Evolutionary conservation across 352 stramenopile species (phyloP).

Genomic region (Globisporangium ultimum): DNA sequence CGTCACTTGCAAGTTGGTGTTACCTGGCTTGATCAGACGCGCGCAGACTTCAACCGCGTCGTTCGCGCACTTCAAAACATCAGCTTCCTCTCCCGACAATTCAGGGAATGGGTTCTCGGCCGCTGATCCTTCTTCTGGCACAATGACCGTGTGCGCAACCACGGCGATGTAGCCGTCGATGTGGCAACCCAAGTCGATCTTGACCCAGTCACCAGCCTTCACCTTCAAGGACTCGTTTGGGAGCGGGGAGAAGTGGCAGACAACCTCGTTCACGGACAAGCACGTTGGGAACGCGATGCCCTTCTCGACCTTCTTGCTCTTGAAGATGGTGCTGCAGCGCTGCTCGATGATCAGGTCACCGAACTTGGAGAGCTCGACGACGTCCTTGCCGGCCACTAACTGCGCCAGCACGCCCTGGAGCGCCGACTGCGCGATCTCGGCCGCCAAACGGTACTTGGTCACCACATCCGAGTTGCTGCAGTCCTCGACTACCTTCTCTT

Average conservation of each 20-base stretch:
- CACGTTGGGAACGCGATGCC: slow-evolving; percentile 99
- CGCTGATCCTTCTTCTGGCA: slow-evolving; percentile 78
- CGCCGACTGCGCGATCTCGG: slow-evolving; percentile 98
- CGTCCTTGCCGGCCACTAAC: slow-evolving; percentile 90
- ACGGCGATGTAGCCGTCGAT: slow-evolving; percentile 99
- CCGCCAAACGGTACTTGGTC: slow-evolving; percentile 97
- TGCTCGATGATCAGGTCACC: slow-evolving; percentile 82
- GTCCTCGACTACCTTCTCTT: slow-evolving; percentile 75
- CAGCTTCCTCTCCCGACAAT: slow-evolving; percentile 75
- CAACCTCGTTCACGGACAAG: slow-evolving; percentile 98
- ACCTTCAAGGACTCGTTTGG: slow-evolving; percentile 75
- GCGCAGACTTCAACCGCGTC: slow-evolving; percentile 96
- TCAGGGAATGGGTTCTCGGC: slow-evolving; percentile 54
- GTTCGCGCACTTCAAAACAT: slow-evolving; percentile 97
- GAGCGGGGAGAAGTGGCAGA: slow-evolving; percentile 98
- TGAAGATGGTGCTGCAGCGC: slow-evolving; percentile 92
- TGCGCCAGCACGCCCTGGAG: slow-evolving; percentile 95
- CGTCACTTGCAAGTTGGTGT: slow-evolving; percentile 96
- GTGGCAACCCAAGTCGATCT: slow-evolving; percentile 98
- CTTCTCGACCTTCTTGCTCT: slow-evolving; percentile 97
- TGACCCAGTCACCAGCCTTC: slow-evolving; percentile 86
- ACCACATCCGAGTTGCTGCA: slow-evolving; percentile 91
- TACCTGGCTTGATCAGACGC: slow-evolving; percentile 96
- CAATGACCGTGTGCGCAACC: slow-evolving; percentile 96
- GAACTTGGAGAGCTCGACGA: slow-evolving; percentile 96